Conservation (phyloP, 108 stramenopile species). For the Skeletonema costatum region DNA sequence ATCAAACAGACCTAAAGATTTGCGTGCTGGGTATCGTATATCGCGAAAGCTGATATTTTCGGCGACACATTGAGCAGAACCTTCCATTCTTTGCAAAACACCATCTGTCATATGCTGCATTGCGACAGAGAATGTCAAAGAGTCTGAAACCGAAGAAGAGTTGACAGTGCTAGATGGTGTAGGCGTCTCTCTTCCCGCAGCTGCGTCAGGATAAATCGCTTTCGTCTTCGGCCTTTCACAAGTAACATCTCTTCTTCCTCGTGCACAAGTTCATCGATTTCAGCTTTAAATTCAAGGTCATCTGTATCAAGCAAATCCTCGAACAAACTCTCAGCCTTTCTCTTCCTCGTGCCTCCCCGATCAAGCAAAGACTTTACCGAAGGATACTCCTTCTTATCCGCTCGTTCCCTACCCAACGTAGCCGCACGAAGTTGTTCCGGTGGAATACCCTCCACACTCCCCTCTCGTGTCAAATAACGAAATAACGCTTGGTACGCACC, state of each 20-base stretch:
- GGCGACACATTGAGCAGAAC: slow-evolving; percentile 12
- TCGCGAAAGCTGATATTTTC: slow-evolving; percentile 25
- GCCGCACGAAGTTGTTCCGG: slow-evolving; percentile 68
- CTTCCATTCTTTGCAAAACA: background rate
- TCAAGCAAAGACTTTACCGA: slow-evolving; percentile 48
- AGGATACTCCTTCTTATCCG: slow-evolving; percentile 65
- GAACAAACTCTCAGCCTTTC: slow-evolving; percentile 36
- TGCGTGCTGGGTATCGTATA: slow-evolving; percentile 19
- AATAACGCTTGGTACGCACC: slow-evolving; percentile 76
- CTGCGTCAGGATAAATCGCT: slow-evolving; percentile 46
- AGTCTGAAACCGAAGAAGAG: background rate
- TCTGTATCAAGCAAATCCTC: slow-evolving; percentile 49
- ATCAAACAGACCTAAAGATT: slow-evolving; percentile 41
- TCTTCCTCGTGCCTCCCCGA: slow-evolving; percentile 51
- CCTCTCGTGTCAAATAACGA: slow-evolving; percentile 48
- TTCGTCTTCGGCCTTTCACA: slow-evolving; percentile 44
- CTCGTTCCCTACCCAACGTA: slow-evolving; percentile 67
- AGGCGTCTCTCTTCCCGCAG: slow-evolving; percentile 23
- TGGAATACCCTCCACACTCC: slow-evolving; percentile 64
- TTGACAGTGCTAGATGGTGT: background rate
- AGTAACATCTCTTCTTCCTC: slow-evolving; percentile 77
- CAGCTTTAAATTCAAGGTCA: slow-evolving; percentile 51
- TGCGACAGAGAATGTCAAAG: slow-evolving; percentile 20
- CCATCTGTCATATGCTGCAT: background rate
- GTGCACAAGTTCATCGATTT: slow-evolving; percentile 69